Evolutionary conservation across 805 yeast species (phyloP), one percentile per base, ranked within the genome.

Genomic region (Spathaspora girioi): DNA sequence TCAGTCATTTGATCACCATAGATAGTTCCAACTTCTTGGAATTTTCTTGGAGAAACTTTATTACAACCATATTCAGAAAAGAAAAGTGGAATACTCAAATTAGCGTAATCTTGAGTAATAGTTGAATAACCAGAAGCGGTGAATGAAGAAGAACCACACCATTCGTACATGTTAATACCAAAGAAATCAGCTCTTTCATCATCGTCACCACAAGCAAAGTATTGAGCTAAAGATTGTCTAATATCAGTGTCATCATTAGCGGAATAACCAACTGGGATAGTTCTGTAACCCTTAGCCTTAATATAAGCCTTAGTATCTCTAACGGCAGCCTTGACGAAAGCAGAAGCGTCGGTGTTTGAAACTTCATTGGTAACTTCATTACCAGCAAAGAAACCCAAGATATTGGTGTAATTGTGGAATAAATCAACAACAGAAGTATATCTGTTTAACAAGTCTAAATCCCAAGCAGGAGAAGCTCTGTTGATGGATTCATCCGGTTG

Each of bases 161-260:
- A 87, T 75, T 86, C 90, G 76, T 87, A 87, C 90, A 86, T 86
- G 80, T 87, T 87, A 67, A 87, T 84, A 79, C 94, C 94, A 67
- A 86, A 87, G 78, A 87, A 87, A 69, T 87, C 94, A 54, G 90
- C 91, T 59, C 76, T 76, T 18, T 66, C 84, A 50, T 77, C 84
- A 7, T 66, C 73, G 54, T 77, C 81, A 70, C 93, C 93, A 76
- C 94, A 87, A 43, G 84, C 78, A 60, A 87, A 87, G 70, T 84
- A 87, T 59, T 85, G 88, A 52, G 92, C 92, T 60, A 86, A 74
- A 44, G 75, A 60, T 47, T 80, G 81, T 76, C 93, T 81, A 54
- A 87, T 86, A 12, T 73, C 76, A 38, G 78, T 64, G 65, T 87
- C 92, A 69, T 87, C 93, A 63, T 86, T 86, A 46, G 93, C 84